These are phyloP conservation scores for Pisolithus sp. DNA, from an alignment of 768 basidiomycete species.

Conservation along the genomic window DNA sequence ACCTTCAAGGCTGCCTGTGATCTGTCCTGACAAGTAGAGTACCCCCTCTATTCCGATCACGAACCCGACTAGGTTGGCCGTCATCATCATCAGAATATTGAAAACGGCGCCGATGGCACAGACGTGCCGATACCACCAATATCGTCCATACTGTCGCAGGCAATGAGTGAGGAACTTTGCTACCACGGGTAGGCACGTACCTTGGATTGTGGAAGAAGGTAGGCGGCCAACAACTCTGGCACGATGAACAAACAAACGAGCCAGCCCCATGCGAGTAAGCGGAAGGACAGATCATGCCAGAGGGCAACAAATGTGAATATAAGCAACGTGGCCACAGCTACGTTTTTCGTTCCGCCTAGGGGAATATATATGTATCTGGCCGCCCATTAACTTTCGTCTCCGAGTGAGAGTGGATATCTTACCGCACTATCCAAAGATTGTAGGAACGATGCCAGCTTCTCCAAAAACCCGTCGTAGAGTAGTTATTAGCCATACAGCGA, in stretches of 20 bases:
- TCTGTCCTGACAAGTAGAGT: conserved; percentile 51
- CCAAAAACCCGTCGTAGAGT: conserved; percentile 92
- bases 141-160: conserved; percentile 51
- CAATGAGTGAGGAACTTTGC: not conserved
- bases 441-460: conserved; percentile 94
- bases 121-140: conserved; percentile 80
- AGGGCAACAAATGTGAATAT: conserved; percentile 96
- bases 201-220: conserved; percentile 54
- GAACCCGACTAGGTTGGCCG: conserved; percentile 92
- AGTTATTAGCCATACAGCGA: conserved; percentile 97
- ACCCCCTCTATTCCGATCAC: conserved; percentile 84
- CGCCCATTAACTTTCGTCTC: not conserved
- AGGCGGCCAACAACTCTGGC: conserved; percentile 68
- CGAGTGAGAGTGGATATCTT: conserved; percentile 9
- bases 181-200: conserved; percentile 31
- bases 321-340: conserved; percentile 58
- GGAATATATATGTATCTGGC: conserved; percentile 91
- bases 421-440: conserved; percentile 93
- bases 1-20: conserved; percentile 69
- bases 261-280: conserved; percentile 94
- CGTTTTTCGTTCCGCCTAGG: conserved; percentile 63
- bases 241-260: conserved; percentile 84
- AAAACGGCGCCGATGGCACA: conserved; percentile 76
- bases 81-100: conserved; percentile 86
- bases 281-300: conserved; percentile 93